Conservation (phyloP, 257 asterid species). For the Oldenlandia corymbosa region DNA sequence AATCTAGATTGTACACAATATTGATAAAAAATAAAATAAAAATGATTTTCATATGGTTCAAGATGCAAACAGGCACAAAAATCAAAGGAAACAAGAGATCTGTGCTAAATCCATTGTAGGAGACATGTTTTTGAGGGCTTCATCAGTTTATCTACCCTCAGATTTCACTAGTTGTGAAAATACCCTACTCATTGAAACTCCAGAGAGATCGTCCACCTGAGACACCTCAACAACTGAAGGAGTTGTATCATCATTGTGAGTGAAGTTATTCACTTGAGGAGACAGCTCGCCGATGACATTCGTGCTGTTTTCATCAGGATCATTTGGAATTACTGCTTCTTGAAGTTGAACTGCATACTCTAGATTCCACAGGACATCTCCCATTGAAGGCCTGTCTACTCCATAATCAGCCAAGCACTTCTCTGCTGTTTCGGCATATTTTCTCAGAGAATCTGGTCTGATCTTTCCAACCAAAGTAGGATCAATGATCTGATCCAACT, state of each 20-base stretch:
- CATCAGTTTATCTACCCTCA: constrained; percentile 53
- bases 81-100: neutral
- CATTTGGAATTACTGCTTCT: constrained; percentile 47
- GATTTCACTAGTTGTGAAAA: constrained; percentile 71
- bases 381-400: constrained; percentile 72
- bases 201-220: constrained; percentile 48
- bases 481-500: constrained; percentile 57
- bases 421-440: constrained; percentile 77
- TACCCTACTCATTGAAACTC: constrained; percentile 60
- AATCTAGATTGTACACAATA: neutral
- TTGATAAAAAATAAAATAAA: neutral
- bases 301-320: constrained; percentile 66
- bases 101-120: neutral
- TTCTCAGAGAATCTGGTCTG: constrained; percentile 64
- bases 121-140: neutral
- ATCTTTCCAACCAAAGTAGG: constrained; percentile 46
- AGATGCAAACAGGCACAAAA: neutral
- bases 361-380: constrained; percentile 79
- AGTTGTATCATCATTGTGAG: constrained; percentile 32
- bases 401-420: constrained; percentile 78
- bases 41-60: neutral
- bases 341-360: constrained; percentile 82
- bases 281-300: constrained; percentile 56
- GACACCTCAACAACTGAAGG: constrained; percentile 35
- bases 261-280: constrained; percentile 37